These are phyloP conservation scores for Candida gigantensis DNA, from an alignment of 1,139 yeast genomes.

Conservation along the genomic window DNA sequence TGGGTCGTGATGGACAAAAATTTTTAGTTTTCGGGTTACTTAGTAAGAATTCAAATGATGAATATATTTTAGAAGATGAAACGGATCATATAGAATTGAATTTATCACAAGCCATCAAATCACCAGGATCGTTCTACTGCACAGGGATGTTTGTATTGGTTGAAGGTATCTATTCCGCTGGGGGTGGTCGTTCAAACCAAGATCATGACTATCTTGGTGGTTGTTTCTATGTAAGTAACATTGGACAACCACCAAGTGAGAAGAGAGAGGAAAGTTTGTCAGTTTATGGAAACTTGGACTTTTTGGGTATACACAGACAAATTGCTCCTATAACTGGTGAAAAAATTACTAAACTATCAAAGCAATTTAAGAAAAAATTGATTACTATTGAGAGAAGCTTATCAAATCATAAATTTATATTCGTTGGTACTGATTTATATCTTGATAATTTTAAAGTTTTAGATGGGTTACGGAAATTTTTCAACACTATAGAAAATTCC, in stretches of 20 bases:
- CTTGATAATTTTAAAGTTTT: conserved; percentile 60
- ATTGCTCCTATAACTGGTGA: conserved; percentile 30
- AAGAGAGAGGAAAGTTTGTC: conserved; percentile 64
- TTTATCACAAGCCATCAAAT: conserved; percentile 62
- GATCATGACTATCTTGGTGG: conserved; percentile 40
- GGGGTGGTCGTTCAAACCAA: conserved; percentile 44
- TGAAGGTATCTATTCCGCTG: conserved; percentile 80
- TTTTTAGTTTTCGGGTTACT: conserved; percentile 81
- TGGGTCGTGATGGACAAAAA: conserved; percentile 79
- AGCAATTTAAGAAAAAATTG: conserved; percentile 55
- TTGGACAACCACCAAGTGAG: conserved; percentile 91
- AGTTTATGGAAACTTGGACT: conserved; percentile 77
- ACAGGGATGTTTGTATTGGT: conserved; percentile 80
- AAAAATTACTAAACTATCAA: conserved; percentile 54
- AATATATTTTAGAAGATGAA: conserved; percentile 76
- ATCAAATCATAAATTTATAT: conserved; percentile 56
- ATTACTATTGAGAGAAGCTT: conserved; percentile 57
- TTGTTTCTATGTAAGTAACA: conserved; percentile 68
- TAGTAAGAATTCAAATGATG: conserved; percentile 62
- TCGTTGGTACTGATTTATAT: conserved; percentile 73
- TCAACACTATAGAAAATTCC: conserved; percentile 48
- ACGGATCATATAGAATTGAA: conserved; percentile 77
- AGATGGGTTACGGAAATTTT: conserved; percentile 63
- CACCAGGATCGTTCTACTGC: conserved; percentile 68
- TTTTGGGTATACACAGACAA: conserved; percentile 62